Base-by-base conservation (phyloP, 345 rosid genomes). In the Toxicodendron radicans region DNA sequence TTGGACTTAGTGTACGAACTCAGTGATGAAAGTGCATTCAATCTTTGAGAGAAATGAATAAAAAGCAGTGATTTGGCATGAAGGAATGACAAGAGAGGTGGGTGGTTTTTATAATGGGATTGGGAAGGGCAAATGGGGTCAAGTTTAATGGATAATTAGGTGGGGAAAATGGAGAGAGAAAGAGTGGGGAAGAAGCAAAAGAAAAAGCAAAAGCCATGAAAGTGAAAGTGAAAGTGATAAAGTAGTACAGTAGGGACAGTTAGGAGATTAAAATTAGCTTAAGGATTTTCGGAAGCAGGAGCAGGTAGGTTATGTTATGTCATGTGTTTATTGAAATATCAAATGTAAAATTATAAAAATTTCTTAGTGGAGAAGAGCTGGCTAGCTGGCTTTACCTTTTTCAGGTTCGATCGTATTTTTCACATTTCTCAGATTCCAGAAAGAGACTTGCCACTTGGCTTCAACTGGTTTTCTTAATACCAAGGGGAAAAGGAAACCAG, bases 101-200 rank as follows among this genome's bases (percentile, higher is more conserved):
- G 1, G 23, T 70, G 72, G 10, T 27, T 56, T 80, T 51, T 68
- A 76, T 64, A 80, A 38, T 38, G 43, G 9, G 1, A 38, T 7
- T 38, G 6, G 43, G 1, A 38, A 38, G 8, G 46, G 9, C 66
- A 51, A 51, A 13, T 16, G n/a, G 52, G 54, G 18, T 51, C 54
- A 51, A 51, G 18, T 64, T 68, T 52, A 16, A 69, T 41, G 49
- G 66, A 38, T 54, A 17, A n/a, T n/a, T 58, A 32, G 45, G 2
- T 3, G 64, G 43, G 38, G 35, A 13, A 45, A 38, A 17, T 3
- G 56, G 66, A 23, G 64, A 46, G 57, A 30, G 57, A 35, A 49
- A 71, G 66, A 60, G 79, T 71, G 60, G 27, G 48, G 65, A 54
- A 20, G 65, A 83, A 76, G 83, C 4, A 73, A 73, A 60, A 66